Evolutionary conservation across 345 rosid species (phyloP).

Genomic region (Lagerstroemia speciosa): DNA sequence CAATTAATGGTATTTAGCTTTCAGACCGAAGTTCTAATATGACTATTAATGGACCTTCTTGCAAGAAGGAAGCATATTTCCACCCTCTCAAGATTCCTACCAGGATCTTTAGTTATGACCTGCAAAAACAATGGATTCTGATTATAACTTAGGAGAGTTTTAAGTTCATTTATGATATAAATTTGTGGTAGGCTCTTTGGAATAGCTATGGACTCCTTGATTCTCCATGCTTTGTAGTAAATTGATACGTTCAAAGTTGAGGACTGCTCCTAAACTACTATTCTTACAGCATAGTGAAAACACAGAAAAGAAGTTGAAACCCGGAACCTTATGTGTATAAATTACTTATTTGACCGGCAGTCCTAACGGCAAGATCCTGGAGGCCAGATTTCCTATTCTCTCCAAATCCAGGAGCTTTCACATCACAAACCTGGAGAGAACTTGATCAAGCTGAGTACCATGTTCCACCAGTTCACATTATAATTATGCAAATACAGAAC

Average conservation of each 20-base stretch:
- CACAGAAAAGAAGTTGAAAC: constrained; percentile 6
- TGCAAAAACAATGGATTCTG: constrained; percentile 7
- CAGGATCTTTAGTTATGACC: constrained; percentile 91
- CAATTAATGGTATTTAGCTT: neutral
- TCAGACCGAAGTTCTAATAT: neutral
- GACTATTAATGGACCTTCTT: constrained; percentile 39
- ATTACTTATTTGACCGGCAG: constrained; percentile 70
- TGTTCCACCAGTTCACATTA: no score
- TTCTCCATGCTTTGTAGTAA: neutral
- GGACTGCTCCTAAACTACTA: neutral
- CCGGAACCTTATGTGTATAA: neutral
- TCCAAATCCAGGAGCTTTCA: constrained; percentile 97
- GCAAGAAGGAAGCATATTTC: constrained; percentile 88
- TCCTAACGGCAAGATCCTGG: constrained; percentile 81
- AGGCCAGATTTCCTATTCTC: constrained; percentile 81
- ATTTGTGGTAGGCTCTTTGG: neutral
- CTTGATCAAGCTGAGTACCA: neutral
- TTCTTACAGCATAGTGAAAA: neutral
- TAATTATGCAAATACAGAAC: no score
- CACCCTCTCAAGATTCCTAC: constrained; percentile 86
- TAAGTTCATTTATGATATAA: neutral
- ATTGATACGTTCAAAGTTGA: neutral
- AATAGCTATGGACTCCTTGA: neutral
- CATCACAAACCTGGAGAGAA: constrained; percentile 63
- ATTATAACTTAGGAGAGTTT: neutral